A percentile compares a stretch with the other conserved stretches of the same genome.
Conservation (phyloP, 2,329 filamentous ascomycete species). For the Acrodontium crateriforme region DNA sequence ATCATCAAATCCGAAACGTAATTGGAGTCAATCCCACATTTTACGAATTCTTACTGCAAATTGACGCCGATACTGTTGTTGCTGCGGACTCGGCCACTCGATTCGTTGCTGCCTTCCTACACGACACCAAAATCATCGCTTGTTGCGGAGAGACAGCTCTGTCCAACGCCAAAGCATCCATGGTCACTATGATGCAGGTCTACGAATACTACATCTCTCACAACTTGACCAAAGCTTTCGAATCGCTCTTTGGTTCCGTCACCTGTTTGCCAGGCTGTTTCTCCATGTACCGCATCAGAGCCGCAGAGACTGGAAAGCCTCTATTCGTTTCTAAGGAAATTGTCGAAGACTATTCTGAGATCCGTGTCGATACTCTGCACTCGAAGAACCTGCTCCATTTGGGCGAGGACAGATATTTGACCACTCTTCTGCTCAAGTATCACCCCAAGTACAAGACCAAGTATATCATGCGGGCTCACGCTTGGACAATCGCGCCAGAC, state of each 20-base stretch:
- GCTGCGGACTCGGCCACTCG: constrained; percentile 79
- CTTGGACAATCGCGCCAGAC: constrained; percentile 94
- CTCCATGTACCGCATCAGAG: constrained; percentile 95
- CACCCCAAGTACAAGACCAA: constrained; percentile 97
- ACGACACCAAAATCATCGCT: constrained; percentile 86
- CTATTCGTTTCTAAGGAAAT: constrained; percentile 91
- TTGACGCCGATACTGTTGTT: constrained; percentile 94
- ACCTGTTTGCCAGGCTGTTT: constrained; percentile 98
- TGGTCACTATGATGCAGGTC: constrained; percentile 98
- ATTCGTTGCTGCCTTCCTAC: constrained; percentile 79
- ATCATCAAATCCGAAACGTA: constrained; percentile 96
- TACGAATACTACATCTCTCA: constrained; percentile 99
- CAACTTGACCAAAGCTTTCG: constrained; percentile 91
- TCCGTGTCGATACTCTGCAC: constrained; percentile 92
- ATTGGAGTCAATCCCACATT: constrained; percentile 98
- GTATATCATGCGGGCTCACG: constrained; percentile 82
- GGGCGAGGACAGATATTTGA: constrained; percentile 94
- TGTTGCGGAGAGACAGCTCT: constrained; percentile 90
- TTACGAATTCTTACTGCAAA: constrained; percentile 92
- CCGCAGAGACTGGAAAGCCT: constrained; percentile 86
- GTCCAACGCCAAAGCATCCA: constrained; percentile 82
- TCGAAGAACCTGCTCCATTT: constrained; percentile 97
- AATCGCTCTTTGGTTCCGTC: constrained; percentile 91
- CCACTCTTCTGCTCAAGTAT: constrained; percentile 81
- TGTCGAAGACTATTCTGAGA: constrained; percentile 74